Evolutionary conservation across 768 basidiomycete genomes (phyloP).

Genomic region (Pleurotus citrinopileatus): DNA sequence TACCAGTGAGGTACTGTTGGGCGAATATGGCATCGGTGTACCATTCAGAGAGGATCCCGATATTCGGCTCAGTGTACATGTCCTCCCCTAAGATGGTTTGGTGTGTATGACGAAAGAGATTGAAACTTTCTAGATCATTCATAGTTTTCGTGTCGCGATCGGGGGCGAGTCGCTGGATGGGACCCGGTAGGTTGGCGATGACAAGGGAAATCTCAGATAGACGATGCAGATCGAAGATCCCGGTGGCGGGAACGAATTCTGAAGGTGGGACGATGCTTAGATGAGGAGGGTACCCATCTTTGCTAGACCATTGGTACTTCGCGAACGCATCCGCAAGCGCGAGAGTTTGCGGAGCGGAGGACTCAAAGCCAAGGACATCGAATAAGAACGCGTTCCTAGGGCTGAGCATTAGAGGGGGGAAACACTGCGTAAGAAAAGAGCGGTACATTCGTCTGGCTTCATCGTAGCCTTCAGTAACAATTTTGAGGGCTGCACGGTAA

Average conservation of each 20-base stretch:
- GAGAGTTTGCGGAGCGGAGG: slow-evolving; percentile 1
- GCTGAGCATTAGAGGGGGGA: too few species aligned
- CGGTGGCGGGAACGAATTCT: background rate
- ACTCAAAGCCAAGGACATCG: slow-evolving; percentile 6
- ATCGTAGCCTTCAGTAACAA: background rate
- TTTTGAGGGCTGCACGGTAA: background rate
- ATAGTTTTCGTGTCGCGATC: slow-evolving; percentile 11
- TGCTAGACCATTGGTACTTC: slow-evolving; percentile 14
- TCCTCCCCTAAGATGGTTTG: slow-evolving; percentile 2
- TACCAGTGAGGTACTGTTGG: slow-evolving; percentile 26
- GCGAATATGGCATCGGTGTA: slow-evolving; percentile 27
- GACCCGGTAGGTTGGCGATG: too few species aligned
- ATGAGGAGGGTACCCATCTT: slow-evolving; percentile 19
- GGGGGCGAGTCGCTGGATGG: too few species aligned
- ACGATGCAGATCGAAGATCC: slow-evolving; percentile 18
- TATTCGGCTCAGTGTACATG: slow-evolving; percentile 22
- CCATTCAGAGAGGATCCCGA: slow-evolving; percentile 26
- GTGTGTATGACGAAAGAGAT: slow-evolving; percentile 6
- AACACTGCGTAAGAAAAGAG: background rate
- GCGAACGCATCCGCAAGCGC: background rate
- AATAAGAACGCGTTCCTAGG: background rate
- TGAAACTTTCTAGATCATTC: slow-evolving; percentile 17
- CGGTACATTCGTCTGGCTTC: background rate
- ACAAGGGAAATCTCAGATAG: slow-evolving; percentile 11
- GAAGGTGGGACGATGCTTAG: slow-evolving; percentile 15